Percentiles rank a stretch among this genome's conserved stretches.
phyloP scores from a whole-genome alignment of 2,329 filamentous ascomycete species.

The Chaetomiaceae sp. region DNA sequence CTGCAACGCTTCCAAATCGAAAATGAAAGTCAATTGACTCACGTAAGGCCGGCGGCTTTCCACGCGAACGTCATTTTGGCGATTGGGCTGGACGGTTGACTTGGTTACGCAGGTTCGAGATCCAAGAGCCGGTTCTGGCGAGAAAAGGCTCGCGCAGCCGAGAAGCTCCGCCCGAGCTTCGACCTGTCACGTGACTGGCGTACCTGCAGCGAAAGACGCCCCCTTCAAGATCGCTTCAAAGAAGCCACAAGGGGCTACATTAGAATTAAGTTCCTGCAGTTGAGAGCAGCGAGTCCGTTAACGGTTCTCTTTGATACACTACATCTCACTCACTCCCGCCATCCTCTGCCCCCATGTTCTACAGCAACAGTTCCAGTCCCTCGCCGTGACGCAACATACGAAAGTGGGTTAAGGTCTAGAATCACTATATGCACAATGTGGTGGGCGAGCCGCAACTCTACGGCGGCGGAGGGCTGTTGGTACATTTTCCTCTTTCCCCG shows the following conservation, averaged over 20 bases:
- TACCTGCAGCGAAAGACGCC: background rate
- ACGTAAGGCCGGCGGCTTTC: constrained; percentile 97
- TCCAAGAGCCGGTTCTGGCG: constrained; percentile 27
- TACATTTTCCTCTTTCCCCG: constrained; percentile 30
- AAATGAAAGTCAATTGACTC: constrained; percentile 39
- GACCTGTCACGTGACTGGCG: constrained; percentile 24
- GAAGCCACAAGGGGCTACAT: no score
- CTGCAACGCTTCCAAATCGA: background rate
- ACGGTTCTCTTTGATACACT: no score
- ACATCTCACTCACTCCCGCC: background rate
- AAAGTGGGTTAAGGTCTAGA: constrained; percentile 32
- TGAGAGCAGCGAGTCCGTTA: no score
- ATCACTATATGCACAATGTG: constrained; percentile 41
- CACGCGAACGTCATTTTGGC: constrained; percentile 92
- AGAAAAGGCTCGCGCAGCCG: constrained; percentile 25
- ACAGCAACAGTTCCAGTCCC: background rate
- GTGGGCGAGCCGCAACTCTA: constrained; percentile 33
- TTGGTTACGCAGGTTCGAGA: constrained; percentile 24
- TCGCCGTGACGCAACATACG: constrained; percentile 13
- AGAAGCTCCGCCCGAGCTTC: constrained; percentile 25
- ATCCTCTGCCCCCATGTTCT: background rate
- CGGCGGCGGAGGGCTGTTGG: constrained; percentile 34
- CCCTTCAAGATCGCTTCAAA: background rate
- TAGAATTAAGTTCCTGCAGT: no score
- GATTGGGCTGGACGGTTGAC: constrained; percentile 25